Base-by-base conservation (phyloP, 2,329 filamentous ascomycete genomes). In the Aspergillus floridensis region DNA sequence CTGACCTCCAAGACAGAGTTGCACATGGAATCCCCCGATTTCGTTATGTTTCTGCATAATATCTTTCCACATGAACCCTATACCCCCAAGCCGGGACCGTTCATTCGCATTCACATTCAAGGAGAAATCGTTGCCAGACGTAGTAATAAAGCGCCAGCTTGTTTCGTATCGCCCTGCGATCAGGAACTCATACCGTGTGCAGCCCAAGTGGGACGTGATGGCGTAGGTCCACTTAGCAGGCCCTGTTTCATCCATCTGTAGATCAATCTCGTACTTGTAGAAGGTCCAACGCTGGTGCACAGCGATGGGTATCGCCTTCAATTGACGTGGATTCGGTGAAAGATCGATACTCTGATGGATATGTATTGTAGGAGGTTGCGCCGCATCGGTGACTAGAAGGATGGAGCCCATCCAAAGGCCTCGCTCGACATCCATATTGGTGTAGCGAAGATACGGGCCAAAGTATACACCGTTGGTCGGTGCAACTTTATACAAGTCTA, bases 11-110 rank as follows among this genome's bases (percentile, higher is more conserved):
- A 97, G 80, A 14, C 93, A 95, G 7, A 99, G 82, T 71, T 99
- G 95, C 6, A 91, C 88, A 70, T 99, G 95, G 75, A 98, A 99
- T 1, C 95, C 95, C 57, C 93, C 92, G 67, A 93, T 96, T 68
- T 99, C 95, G 29, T 93, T 87, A 69, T 99, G 96, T 82, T 97
- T 97, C 77, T 97, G 92, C 72, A 99, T 83, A 29, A 99, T 93
- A 69, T 99, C 95, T 71, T 97, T 98, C 95, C 95, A 99, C 93
- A 99, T 96, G 72, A 95, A 91, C 0, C 93, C 91, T 1, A 96
- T 85, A 1, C 95, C 95, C 31, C 95, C 95, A 1, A 98, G 84
- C 68, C 89, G 91, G 32, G 88, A 86, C 48, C 93, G 86, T 68
- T 99, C 95, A 62, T 89, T 92, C 57, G 92, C 88, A 63, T 88